A percentile compares a stretch with the other conserved stretches of the same genome.
Evolutionary conservation across 306 rosid species (phyloP).

Genomic region (Glycine tomentella): DNA sequence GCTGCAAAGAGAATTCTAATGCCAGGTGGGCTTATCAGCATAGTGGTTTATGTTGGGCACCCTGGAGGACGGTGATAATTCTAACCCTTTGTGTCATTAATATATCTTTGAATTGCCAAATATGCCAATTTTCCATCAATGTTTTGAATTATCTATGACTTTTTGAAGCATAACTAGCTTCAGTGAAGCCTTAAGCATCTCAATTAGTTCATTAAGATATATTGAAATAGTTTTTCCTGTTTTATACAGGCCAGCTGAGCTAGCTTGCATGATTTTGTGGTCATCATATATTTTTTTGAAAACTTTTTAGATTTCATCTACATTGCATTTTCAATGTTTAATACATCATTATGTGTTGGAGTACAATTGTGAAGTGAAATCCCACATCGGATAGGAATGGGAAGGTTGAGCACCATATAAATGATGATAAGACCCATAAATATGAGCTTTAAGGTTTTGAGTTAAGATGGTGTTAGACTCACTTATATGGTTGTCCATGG

Average conservation of each 20-base stretch:
- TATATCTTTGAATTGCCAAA: background rate
- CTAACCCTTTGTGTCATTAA: constrained; percentile 21
- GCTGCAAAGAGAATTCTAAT: constrained; percentile 67
- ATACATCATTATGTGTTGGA: too few species aligned
- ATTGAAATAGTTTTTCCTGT: too few species aligned
- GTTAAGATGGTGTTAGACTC: too few species aligned
- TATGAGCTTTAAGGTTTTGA: too few species aligned
- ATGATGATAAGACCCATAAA: too few species aligned
- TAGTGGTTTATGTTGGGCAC: constrained; percentile 88
- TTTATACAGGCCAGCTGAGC: too few species aligned
- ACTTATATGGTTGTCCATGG: too few species aligned
- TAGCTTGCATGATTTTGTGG: background rate
- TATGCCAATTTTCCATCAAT: constrained; percentile 32
- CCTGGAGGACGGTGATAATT: constrained; percentile 85
- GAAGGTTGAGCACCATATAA: too few species aligned
- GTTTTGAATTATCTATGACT: background rate
- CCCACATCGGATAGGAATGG: too few species aligned
- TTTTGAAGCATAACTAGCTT: constrained; percentile 3
- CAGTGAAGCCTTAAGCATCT: background rate
- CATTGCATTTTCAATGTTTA: background rate
- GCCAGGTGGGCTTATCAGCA: constrained; percentile 86
- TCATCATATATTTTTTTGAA: background rate
- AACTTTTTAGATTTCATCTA: background rate
- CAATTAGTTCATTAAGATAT: constrained; percentile 8
- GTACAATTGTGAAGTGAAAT: too few species aligned